Evolutionary conservation across 2,329 filamentous ascomycete genomes (phyloP), one percentile per base, ranked within the genome.

Genomic region (Penicillium sp.): DNA sequence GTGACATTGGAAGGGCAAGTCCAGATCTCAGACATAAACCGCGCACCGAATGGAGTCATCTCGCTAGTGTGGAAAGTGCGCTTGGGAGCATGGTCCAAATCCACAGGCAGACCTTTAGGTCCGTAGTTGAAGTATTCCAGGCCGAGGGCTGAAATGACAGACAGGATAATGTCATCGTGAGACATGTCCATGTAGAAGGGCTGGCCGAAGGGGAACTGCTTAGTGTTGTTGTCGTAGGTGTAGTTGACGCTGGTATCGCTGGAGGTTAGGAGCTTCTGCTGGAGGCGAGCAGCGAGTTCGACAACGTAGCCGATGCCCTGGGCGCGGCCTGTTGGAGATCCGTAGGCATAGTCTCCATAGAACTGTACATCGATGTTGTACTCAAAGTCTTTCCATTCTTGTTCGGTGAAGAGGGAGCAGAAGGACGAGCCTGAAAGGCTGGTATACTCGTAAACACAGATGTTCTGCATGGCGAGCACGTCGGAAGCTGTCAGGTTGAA

Each of bases 331-430:
- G 70, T 76, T 1, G 76, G 75, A 10, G 74, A 73, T 24, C 75
- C 75, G 48, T 61, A 75, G 9, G 61, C 63, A 47, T 72, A 74
- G 53, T 75, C 71, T 27, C 66, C 69, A 49, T 68, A 73, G 56
- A 68, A 81, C 43, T 75, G 72, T 28, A 78, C 70, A 51, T 80
- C 78, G 8, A 79, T 61, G 3, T 72, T 74, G 50, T 74, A 74
- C 46, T 77, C 77, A 55, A 77, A 80, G 14, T 74, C 75, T 16
- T 68, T 62, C 77, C 77, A 80, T 57, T 80, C 77, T 40, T 76
- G 70, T 36, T 70, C 66, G 0, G 77, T 79, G 63, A 80, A 80
- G 22, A 79, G 68, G 16, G 58, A 53, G 63, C 77, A 80, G 62
- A 79, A 80, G 26, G 74, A 68, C 3, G 74, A 78, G 46, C 61